Percentiles rank a stretch among this genome's conserved stretches.
Conservation (phyloP, 129 eudicot species). For the Sambucus nigra region DNA sequence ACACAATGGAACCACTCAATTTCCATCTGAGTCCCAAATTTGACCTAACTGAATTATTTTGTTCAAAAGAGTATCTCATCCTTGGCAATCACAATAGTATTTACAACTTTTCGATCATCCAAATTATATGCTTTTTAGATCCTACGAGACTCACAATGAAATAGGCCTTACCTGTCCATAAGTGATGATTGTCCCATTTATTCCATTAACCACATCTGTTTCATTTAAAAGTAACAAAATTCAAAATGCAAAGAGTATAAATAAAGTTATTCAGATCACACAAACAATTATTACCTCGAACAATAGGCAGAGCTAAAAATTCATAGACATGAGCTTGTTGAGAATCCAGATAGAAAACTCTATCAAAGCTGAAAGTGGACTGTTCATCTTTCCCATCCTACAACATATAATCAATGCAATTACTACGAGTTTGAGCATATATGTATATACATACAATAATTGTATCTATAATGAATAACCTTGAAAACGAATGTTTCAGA, state of each 20-base stretch:
- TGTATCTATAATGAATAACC: constrained; percentile 19
- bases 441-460: background rate
- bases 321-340: constrained; percentile 68
- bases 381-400: constrained; percentile 87
- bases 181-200: constrained; percentile 75
- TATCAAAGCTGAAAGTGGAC: constrained; percentile 52
- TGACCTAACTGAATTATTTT: too few relatives aligned
- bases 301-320: constrained; percentile 67
- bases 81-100: too few relatives aligned
- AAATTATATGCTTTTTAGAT: too few relatives aligned
- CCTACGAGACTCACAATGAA: background rate
- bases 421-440: background rate
- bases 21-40: too few relatives aligned
- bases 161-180: constrained; percentile 70
- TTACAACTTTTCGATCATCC: too few relatives aligned
- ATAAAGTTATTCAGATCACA: background rate
- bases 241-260: background rate
- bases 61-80: too few relatives aligned
- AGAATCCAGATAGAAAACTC: constrained; percentile 74
- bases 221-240: background rate
- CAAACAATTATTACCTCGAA: constrained; percentile 35
- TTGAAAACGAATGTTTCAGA: constrained; percentile 56
- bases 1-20: too few relatives aligned
- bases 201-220: constrained; percentile 54
- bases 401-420: background rate